These are phyloP conservation scores for Lophiotrema nucula DNA, from an alignment of 495 filamentous ascomycete genomes.

Conservation along the genomic window DNA sequence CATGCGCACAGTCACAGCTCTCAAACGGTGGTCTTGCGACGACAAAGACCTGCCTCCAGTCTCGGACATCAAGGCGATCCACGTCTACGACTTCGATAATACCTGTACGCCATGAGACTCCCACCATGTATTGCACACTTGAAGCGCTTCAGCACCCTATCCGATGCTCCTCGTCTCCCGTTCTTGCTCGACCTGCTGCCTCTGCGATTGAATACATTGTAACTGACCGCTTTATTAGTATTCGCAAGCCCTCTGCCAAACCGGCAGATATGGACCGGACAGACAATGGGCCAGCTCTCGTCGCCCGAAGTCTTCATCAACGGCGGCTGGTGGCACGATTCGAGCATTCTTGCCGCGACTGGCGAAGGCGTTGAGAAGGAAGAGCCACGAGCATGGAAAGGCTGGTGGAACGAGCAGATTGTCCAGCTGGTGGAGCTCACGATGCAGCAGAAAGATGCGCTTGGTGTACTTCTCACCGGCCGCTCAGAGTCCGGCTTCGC, in stretches of 20 bases:
- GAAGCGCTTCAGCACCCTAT: no score
- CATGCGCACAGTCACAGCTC: conserved; percentile 63
- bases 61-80: conserved; percentile 71
- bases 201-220: no score
- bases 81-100: conserved; percentile 99
- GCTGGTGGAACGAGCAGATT: conserved; percentile 97
- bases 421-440: conserved; percentile 77
- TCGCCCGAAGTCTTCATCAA: conserved; percentile 72
- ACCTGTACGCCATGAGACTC: conserved; percentile 67
- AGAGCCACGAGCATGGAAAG: conserved; percentile 79
- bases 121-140: no score
- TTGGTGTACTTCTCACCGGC: conserved; percentile 89
- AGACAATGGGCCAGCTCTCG: conserved; percentile 72
- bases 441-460: conserved; percentile 81
- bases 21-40: conserved; percentile 78
- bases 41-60: conserved; percentile 69
- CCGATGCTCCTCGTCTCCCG: no score
- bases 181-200: no score
- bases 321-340: conserved; percentile 98
- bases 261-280: conserved; percentile 76
- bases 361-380: conserved; percentile 81
- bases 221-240: conserved; percentile 52
- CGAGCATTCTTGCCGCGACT: conserved; percentile 77
- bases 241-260: conserved; percentile 91
- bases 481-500: conserved; percentile 73